Conservation (phyloP, 768 basidiomycete genomes). For the Tricholomella constricta region DNA sequence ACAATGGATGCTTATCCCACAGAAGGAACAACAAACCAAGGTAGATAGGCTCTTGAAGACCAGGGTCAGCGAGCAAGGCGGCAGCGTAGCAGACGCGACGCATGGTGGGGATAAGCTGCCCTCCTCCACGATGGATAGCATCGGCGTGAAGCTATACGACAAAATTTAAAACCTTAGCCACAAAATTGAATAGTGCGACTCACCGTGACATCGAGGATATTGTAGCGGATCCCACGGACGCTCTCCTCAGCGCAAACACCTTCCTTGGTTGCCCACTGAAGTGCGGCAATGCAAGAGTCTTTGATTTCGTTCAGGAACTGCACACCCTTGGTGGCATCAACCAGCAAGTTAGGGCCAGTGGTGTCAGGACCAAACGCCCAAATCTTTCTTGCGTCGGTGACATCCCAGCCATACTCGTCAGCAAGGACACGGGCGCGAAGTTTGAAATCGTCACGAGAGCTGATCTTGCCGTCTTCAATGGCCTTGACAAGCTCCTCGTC, state of each 20-base stretch:
- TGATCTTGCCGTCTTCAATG: conserved; percentile 85
- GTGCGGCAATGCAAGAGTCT: conserved; percentile 97
- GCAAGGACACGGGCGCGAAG: conserved; percentile 91
- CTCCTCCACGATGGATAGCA: conserved; percentile 99
- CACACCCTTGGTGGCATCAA: conserved; percentile 98
- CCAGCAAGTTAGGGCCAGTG: conserved; percentile 92
- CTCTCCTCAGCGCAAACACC: conserved; percentile 95
- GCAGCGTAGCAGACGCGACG: conserved; percentile 97
- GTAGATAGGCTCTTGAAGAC: conserved; percentile 96
- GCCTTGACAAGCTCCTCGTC: conserved; percentile 92
- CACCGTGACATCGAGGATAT: conserved; percentile 93
- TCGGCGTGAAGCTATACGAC: conserved; percentile 83
- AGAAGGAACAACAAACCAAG: conserved; percentile 55
- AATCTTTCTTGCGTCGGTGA: conserved; percentile 98
- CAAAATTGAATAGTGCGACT: conserved; percentile 25
- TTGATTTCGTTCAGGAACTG: conserved; percentile 99
- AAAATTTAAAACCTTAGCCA: background rate
- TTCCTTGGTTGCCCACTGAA: conserved; percentile 99
- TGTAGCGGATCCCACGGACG: conserved; percentile 97
- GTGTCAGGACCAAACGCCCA: conserved; percentile 99
- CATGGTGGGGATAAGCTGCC: conserved; percentile 96
- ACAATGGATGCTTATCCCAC: background rate
- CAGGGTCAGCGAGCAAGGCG: conserved; percentile 86
- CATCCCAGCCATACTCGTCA: conserved; percentile 97
- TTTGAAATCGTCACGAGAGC: conserved; percentile 96